Evolutionary conservation across 2,329 filamentous ascomycete species (phyloP).

Genomic region (Hortaea werneckii): DNA sequence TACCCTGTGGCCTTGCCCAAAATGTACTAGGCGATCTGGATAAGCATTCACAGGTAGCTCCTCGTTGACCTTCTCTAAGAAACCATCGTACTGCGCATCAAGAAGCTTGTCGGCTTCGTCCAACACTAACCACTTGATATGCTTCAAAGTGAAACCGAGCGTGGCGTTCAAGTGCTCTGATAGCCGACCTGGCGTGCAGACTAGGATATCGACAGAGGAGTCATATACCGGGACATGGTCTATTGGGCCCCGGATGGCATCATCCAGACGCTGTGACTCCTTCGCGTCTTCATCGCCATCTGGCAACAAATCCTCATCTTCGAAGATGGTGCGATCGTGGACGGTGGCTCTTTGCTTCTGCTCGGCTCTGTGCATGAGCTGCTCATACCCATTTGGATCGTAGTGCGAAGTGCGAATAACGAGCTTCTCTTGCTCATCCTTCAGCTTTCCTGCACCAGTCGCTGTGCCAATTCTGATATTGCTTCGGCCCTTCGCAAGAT

Average conservation of each 20-base stretch:
- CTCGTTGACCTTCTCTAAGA: slow-evolving; percentile 16
- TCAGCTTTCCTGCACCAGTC: slow-evolving; percentile 68
- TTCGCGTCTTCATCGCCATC: slow-evolving; percentile 15
- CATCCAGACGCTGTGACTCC: slow-evolving; percentile 24
- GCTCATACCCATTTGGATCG: slow-evolving; percentile 50
- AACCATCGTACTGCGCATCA: slow-evolving; percentile 47
- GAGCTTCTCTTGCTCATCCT: slow-evolving; percentile 51
- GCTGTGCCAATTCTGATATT: slow-evolving; percentile 71
- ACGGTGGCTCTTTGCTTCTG: slow-evolving; percentile 11
- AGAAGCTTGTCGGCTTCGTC: slow-evolving; percentile 91
- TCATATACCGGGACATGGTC: slow-evolving; percentile 55
- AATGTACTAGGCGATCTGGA: slow-evolving; percentile 3
- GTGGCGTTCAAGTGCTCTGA: slow-evolving; percentile 86
- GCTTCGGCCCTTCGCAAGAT: slow-evolving; percentile 55
- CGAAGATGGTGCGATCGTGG: neutral
- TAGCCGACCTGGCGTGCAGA: slow-evolving; percentile 83
- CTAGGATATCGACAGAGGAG: slow-evolving; percentile 75
- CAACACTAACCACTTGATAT: slow-evolving; percentile 78
- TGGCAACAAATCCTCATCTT: slow-evolving; percentile 26
- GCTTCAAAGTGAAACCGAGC: slow-evolving; percentile 65
- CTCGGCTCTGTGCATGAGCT: slow-evolving; percentile 33
- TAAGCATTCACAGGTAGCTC: slow-evolving; percentile 10
- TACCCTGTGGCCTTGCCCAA: slow-evolving; percentile 33
- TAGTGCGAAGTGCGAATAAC: slow-evolving; percentile 51
- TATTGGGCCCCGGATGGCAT: slow-evolving; percentile 36